phyloP scores from a whole-genome alignment of 2,329 filamentous ascomycete genomes.

The Dothideomycetes sp. region DNA sequence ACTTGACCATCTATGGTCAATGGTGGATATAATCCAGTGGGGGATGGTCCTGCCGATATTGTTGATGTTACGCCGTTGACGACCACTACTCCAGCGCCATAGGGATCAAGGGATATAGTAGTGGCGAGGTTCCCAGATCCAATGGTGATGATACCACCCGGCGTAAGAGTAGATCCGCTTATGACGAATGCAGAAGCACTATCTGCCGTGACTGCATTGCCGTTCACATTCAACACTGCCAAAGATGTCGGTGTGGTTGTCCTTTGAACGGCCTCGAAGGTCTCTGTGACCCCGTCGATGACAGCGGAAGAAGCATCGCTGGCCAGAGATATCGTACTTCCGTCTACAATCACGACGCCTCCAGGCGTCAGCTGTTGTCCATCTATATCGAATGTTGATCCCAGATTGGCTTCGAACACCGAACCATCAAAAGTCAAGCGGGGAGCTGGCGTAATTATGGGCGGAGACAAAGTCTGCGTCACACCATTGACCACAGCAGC shows the following conservation, averaged over 20 bases:
- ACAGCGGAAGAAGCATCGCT: constrained; percentile 14
- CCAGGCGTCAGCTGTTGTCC: constrained; percentile 16
- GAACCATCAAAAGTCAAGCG: constrained; percentile 14
- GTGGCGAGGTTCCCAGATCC: constrained; percentile 7
- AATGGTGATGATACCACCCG: constrained; percentile 14
- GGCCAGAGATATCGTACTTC: constrained; percentile 16
- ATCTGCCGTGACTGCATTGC: constrained; percentile 5
- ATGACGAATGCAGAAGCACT: constrained; percentile 14
- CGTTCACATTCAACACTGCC: constrained; percentile 7
- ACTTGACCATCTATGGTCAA: constrained; percentile 18
- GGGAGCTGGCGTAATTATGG: constrained; percentile 19
- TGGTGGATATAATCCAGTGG: constrained; percentile 11
- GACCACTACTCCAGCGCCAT: constrained; percentile 17
- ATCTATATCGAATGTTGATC: constrained; percentile 20
- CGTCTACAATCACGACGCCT: constrained; percentile 13
- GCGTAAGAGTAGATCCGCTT: constrained; percentile 12
- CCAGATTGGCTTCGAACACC: constrained; percentile 19
- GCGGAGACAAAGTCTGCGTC: constrained; percentile 21
- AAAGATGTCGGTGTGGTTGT: constrained; percentile 9
- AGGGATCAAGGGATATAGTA: constrained; percentile 11
- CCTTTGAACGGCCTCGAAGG: constrained; percentile 2
- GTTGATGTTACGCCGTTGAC: constrained; percentile 19
- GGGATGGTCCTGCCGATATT: constrained; percentile 6
- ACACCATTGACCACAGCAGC: constrained; percentile 30
- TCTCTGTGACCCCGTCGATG: constrained; percentile 15